Evolutionary conservation across 2,329 filamentous ascomycete genomes (phyloP), one percentile per base, ranked within the genome.

Genomic region (Bertia moriformis): DNA sequence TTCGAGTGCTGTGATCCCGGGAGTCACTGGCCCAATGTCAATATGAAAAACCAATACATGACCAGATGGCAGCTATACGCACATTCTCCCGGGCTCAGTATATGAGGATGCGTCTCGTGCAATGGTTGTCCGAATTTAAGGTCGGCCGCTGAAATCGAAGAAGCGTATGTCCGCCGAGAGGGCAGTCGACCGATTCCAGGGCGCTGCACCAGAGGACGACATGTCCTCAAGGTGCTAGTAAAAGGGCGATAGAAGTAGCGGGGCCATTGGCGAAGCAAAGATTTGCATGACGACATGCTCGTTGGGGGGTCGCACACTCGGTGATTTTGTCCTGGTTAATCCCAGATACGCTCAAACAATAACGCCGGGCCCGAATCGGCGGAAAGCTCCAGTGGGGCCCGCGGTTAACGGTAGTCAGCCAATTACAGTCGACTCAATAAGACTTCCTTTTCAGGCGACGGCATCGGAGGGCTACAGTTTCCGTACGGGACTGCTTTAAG

Each of bases 71-170:
- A n/a, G 10, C 12, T 12, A 35, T 35, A 38, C 60, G 45, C 60
- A 79, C 76, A 52, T 65, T 84, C 78, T 42, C 79, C 78, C 15
- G 76, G 58, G 48, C 67, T 65, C 39, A 85, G 60, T 37, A 84
- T 57, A 62, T 84, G 79, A 19, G 80, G 79, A 58, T 85, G 80
- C 19, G 80, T 85, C 60, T 85, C 80, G 57, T 83, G 72, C 30
- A 83, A 59, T 38, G 80, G 78, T 51, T 85, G 80, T 35, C 80
- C 80, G 52, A 84, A 83, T 48, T 74, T 67, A 39, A 80, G 61
- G 37, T 80, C 70, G 38, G 73, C 69, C n/a, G 78, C 77, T 38
- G 61, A 59, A 37, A 66, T 48, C 4, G 57, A 51, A n/a, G 22
- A 10, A 10, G 32, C 10, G 32, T 35, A 35, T 10, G 32, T 14